Evolutionary conservation across 2,329 filamentous ascomycete genomes (phyloP).

Genomic region (Shiraia sp.): DNA sequence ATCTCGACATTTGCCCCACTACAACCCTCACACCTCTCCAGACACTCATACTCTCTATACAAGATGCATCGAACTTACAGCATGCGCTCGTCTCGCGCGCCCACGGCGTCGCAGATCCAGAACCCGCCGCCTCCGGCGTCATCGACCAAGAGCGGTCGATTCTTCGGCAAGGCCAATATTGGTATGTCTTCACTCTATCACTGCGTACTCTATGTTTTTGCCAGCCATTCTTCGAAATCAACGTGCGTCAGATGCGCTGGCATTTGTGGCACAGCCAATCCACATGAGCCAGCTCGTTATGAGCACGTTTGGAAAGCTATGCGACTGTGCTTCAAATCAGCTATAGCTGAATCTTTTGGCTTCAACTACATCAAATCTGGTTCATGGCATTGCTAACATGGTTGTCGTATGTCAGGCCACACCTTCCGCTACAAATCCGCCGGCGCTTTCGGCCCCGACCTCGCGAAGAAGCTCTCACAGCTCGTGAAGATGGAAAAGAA

Average conservation of each 20-base stretch:
- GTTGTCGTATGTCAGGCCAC: conserved; percentile 57
- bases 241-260: too few species aligned
- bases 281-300: too few species aligned
- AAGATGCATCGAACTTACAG: conserved; percentile 92
- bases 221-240: too few species aligned
- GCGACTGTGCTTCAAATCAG: too few species aligned
- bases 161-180: conserved; percentile 85
- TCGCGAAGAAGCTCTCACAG: conserved; percentile 96
- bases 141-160: conserved; percentile 84
- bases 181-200: conserved; percentile 61
- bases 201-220: background rate
- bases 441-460: conserved; percentile 80
- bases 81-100: conserved; percentile 88
- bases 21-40: background rate
- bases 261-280: too few species aligned
- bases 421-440: conserved; percentile 73
- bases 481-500: conserved; percentile 99
- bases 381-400: conserved; percentile 9
- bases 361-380: background rate
- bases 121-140: conserved; percentile 92
- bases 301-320: too few species aligned
- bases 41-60: conserved; percentile 9
- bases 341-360: background rate
- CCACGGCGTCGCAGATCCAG: conserved; percentile 87
- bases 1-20: conserved; percentile 6